Evolutionary conservation across 805 yeast species (phyloP).

Genomic region (Myxozyma lipomycoides): DNA sequence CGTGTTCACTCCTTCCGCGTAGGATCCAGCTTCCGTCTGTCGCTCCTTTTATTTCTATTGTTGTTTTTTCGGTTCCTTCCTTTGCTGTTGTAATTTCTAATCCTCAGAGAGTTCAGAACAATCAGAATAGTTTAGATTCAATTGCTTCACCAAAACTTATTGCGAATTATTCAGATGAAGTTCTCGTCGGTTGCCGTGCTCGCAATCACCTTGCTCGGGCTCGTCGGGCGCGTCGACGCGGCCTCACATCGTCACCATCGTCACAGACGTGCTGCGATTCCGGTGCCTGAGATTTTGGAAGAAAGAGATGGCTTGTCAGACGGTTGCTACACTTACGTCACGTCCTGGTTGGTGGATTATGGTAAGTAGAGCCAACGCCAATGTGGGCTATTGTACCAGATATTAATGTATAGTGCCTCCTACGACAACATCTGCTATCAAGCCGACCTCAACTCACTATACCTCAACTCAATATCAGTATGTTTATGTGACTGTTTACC

Average conservation of each 20-base stretch:
- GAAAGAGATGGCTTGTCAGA: background rate
- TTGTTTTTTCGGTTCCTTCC: background rate
- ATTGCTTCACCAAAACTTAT: background rate
- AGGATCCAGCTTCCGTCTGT: background rate
- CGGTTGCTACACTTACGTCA: constrained; percentile 19
- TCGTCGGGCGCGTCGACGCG: background rate
- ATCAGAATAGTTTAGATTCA: background rate
- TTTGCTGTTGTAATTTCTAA: too few species aligned
- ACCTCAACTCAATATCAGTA: constrained; percentile 8
- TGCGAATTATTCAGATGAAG: background rate
- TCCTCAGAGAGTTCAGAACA: too few species aligned
- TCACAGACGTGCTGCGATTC: background rate
- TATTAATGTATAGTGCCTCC: constrained; percentile 14
- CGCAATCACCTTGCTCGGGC: background rate
- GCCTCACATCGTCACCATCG: background rate
- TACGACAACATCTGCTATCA: constrained; percentile 1
- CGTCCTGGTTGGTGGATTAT: constrained; percentile 19
- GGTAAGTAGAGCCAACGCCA: too few species aligned
- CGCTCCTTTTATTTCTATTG: background rate
- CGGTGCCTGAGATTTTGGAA: background rate
- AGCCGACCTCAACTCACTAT: constrained; percentile 3
- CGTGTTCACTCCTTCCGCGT: constrained; percentile 1
- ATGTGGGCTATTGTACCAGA: too few species aligned
- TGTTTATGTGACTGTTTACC: constrained; percentile 16
- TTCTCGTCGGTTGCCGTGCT: background rate